These are phyloP conservation scores for Madurella fahalii DNA, from an alignment of 2,329 filamentous ascomycete species.

Conservation along the genomic window DNA sequence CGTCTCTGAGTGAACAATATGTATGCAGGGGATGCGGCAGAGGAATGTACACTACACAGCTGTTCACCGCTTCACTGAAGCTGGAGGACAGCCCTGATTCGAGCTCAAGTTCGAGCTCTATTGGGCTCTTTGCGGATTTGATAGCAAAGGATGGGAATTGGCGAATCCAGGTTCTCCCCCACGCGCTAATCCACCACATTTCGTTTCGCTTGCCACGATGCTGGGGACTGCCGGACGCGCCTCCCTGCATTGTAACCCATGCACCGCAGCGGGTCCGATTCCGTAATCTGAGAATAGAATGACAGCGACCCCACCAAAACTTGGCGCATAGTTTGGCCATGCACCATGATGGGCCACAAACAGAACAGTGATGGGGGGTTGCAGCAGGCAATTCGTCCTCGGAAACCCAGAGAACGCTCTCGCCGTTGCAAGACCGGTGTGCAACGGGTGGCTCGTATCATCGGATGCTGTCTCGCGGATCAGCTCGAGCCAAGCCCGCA, in stretches of 20 bases:
- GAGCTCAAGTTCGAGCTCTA: background rate
- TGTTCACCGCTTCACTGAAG: slow-evolving; percentile 4
- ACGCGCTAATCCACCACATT: slow-evolving; percentile 9
- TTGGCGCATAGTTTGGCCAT: too few relatives aligned
- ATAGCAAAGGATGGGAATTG: slow-evolving; percentile 8
- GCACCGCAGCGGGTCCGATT: background rate
- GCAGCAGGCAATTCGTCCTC: too few relatives aligned
- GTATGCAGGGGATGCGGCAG: slow-evolving; percentile 1
- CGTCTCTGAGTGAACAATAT: background rate
- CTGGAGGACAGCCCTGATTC: background rate
- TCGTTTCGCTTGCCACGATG: slow-evolving; percentile 1
- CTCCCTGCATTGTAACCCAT: slow-evolving; percentile 13
- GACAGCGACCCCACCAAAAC: background rate
- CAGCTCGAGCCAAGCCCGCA: slow-evolving; percentile 3
- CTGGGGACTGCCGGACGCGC: background rate
- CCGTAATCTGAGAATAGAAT: background rate
- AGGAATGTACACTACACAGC: background rate
- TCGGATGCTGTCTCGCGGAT: slow-evolving; percentile 1
- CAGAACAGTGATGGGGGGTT: background rate
- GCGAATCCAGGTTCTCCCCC: slow-evolving; percentile 13
- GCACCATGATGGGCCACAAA: background rate
- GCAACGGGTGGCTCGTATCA: background rate
- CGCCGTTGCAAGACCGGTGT: background rate
- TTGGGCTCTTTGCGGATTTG: slow-evolving; percentile 2
- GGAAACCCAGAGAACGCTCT: background rate